Evolutionary conservation across 1,139 yeast genomes (phyloP).

Genomic region (Arxiozyma slooffiae): DNA sequence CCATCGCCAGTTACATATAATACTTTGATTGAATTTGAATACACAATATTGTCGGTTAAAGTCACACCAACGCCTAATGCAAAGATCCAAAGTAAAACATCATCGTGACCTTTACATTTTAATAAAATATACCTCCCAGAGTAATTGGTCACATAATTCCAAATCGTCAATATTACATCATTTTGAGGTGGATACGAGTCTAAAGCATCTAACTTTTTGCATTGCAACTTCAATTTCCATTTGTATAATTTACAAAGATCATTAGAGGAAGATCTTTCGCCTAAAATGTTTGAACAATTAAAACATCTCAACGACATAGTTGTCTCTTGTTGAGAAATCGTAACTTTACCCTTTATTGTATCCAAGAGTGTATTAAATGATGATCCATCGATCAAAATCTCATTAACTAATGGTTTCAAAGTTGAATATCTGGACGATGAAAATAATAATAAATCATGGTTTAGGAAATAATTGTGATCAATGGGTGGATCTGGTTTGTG

Average conservation of each 20-base stretch:
- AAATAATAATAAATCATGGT: neutral
- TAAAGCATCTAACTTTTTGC: neutral
- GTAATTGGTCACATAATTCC: slow-evolving; percentile 16
- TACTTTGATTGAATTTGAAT: slow-evolving; percentile 19
- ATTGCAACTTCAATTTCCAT: slow-evolving; percentile 17
- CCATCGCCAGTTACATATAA: slow-evolving; percentile 11
- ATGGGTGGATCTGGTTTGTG: slow-evolving; percentile 56
- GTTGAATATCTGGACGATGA: slow-evolving; percentile 9
- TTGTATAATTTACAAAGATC: slow-evolving; percentile 17
- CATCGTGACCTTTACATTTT: slow-evolving; percentile 5
- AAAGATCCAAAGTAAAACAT: slow-evolving; percentile 23
- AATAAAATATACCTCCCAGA: slow-evolving; percentile 20
- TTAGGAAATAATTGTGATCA: neutral
- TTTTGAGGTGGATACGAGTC: slow-evolving; percentile 16
- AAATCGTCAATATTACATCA: slow-evolving; percentile 15
- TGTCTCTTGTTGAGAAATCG: neutral
- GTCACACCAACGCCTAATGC: slow-evolving; percentile 18
- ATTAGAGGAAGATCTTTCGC: slow-evolving; percentile 11
- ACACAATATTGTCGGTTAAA: slow-evolving; percentile 5
- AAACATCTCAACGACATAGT: slow-evolving; percentile 8
- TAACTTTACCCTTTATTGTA: slow-evolving; percentile 8
- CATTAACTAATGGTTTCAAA: slow-evolving; percentile 18
- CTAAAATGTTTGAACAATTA: slow-evolving; percentile 14
- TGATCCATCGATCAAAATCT: slow-evolving; percentile 23
- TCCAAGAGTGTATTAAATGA: slow-evolving; percentile 14